A percentile compares a stretch with the other conserved stretches of the same genome.
These are phyloP conservation scores for Suillus alpinus DNA, from an alignment of 768 basidiomycete genomes.

Conservation along the genomic window DNA sequence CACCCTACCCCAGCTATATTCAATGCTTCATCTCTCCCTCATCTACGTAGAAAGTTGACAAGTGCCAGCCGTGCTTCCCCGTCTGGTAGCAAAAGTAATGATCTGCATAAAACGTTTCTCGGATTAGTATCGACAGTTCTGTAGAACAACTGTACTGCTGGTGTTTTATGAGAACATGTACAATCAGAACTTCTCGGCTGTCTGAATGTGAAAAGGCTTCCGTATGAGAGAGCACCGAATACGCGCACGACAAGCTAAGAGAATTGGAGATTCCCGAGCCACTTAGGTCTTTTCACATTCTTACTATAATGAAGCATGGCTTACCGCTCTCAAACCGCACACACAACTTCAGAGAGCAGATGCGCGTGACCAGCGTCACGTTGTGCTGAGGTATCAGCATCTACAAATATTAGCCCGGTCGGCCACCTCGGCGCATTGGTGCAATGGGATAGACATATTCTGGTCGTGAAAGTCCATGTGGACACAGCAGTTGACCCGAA, in stretches of 20 bases:
- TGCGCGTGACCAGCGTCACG: background rate
- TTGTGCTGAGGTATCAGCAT: background rate
- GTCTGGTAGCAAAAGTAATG: background rate
- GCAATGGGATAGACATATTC: background rate
- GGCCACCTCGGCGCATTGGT: background rate
- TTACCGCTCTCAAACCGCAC: no score
- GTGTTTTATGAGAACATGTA: background rate
- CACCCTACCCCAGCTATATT: background rate
- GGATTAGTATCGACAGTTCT: background rate
- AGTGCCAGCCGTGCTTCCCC: background rate
- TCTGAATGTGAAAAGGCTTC: background rate
- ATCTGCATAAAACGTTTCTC: background rate
- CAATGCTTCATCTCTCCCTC: background rate
- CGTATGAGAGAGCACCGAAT: no score
- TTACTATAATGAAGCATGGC: no score
- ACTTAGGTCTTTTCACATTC: no score
- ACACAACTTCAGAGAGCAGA: background rate
- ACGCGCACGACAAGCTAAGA: no score
- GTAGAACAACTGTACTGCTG: background rate
- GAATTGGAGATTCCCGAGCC: background rate
- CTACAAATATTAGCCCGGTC: background rate
- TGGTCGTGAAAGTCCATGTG: background rate
- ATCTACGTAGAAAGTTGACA: background rate
- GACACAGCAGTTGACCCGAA: background rate
- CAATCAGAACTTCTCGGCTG: background rate